Evolutionary conservation across 345 rosid species (phyloP).

Genomic region (Geranium rotundifolium): DNA sequence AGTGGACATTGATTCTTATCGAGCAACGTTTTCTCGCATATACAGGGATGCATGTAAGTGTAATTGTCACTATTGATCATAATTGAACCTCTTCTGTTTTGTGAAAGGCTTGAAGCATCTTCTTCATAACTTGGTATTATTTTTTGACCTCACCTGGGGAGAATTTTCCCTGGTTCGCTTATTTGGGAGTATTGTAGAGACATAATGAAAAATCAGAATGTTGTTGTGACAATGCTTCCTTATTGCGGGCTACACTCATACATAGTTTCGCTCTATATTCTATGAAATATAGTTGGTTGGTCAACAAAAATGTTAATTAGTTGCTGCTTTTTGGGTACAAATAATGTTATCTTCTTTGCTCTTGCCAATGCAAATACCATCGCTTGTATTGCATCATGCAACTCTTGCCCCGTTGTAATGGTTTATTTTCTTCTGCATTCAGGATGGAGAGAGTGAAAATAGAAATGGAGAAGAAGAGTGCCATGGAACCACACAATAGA

Average conservation of each 20-base stretch:
- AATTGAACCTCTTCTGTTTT: too few relatives aligned
- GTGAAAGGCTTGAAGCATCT: too few relatives aligned
- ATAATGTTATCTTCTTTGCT: not conserved
- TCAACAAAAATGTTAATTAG: not conserved
- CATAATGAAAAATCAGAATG: not conserved
- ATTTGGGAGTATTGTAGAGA: not conserved
- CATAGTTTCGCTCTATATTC: not conserved
- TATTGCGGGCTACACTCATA: not conserved
- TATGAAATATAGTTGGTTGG: not conserved
- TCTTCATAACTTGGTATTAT: not conserved
- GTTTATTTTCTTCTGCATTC: not conserved
- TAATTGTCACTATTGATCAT: too few relatives aligned
- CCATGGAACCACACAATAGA: not conserved
- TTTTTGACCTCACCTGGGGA: not conserved
- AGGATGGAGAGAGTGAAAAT: not conserved
- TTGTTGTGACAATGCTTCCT: too few relatives aligned
- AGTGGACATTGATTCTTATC: too few relatives aligned
- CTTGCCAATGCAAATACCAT: not conserved
- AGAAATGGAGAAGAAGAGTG: not conserved
- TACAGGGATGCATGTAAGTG: too few relatives aligned
- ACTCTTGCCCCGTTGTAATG: not conserved
- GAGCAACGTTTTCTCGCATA: too few relatives aligned
- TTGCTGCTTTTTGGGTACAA: not conserved
- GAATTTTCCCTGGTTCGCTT: not conserved
- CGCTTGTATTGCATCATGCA: not conserved